Evolutionary conservation across 768 basidiomycete species (phyloP).

Genomic region (Lentinus brumalis): DNA sequence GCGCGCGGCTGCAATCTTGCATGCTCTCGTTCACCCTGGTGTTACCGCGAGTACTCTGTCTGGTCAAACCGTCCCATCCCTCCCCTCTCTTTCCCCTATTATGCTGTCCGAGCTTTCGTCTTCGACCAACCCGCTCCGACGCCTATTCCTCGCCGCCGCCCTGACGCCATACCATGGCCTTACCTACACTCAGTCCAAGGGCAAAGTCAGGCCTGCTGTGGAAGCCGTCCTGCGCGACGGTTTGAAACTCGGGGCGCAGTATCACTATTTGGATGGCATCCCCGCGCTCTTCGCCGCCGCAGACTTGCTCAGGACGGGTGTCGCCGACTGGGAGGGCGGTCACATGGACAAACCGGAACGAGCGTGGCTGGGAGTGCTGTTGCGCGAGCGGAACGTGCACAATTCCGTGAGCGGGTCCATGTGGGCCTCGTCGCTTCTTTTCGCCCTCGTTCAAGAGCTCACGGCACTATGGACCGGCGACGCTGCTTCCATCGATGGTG

Average conservation of each 20-base stretch:
- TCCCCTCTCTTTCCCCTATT: constrained; percentile 52
- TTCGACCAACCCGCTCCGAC: constrained; percentile 46
- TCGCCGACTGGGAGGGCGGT: constrained; percentile 13
- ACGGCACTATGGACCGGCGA: constrained; percentile 50
- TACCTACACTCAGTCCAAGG: constrained; percentile 65
- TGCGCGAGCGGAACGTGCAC: constrained; percentile 70
- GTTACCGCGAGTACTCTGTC: constrained; percentile 14
- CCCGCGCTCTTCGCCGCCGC: constrained; percentile 64
- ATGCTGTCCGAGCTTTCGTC: constrained; percentile 37
- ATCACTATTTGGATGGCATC: constrained; percentile 77
- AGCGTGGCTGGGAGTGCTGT: constrained; percentile 62
- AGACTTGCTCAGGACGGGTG: constrained; percentile 39
- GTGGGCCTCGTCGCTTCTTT: constrained; percentile 74
- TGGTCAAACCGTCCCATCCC: constrained; percentile 20
- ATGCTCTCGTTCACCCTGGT: constrained; percentile 43
- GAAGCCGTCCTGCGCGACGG: constrained; percentile 81
- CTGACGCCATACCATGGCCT: constrained; percentile 70
- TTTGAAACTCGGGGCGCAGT: constrained; percentile 78
- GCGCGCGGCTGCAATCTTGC: constrained; percentile 60
- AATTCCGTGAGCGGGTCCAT: constrained; percentile 59
- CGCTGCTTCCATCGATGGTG: constrained; percentile 47
- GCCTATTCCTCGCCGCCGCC: constrained; percentile 79
- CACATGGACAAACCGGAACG: constrained; percentile 44
- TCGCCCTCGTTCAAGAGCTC: constrained; percentile 75
- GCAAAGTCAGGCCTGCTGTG: constrained; percentile 56